Evolutionary conservation across 2,329 filamentous ascomycete genomes (phyloP), one percentile per base, ranked within the genome.

Genomic region (Pseudogymnoascus sp.): DNA sequence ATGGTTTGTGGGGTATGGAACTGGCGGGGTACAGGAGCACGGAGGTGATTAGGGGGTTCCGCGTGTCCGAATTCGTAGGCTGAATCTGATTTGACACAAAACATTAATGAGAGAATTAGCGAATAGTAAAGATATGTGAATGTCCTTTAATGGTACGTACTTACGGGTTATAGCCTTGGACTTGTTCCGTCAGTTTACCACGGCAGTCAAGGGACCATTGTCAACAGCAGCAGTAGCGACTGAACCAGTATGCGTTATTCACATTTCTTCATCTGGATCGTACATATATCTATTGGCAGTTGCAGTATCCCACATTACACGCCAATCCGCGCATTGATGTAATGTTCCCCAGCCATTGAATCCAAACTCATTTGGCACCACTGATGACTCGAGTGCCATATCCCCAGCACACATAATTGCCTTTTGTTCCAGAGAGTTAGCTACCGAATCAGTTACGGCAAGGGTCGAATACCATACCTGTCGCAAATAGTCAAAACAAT

Each of bases 261-360:
- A 53, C 1, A 53, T 53, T 53, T 53, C 25, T 53, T 53, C 23
- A 16, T 16, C 25, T 9, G 46, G 7, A 31, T 53, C 8, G 25
- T 53, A 53, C n/a, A 53, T 53, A 53, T 53, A 53, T 53, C 25
- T 53, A 53, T 53, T 25, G 11, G 46, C 14, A 53, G 8, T 53
- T 53, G 46, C 25, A 53, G 14, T 53, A 31, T 31, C 46, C 46
- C 25, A 53, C 25, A 53, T 53, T 12, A 53, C 25, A 9, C 46
- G 25, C 46, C 46, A 53, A 31, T 53, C 46, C 16, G 46, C 46
- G 46, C 23, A 53, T 18, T 53, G 25, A 6, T 53, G 46, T 31
- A 8, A 18, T 16, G 46, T 31, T 31, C 46, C 46, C 46, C 46
- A 53, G 1, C 25, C 46, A 16, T 53, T 53, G 31, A 53, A 53